A percentile compares a stretch with the other conserved stretches of the same genome.
Evolutionary conservation across 768 basidiomycete genomes (phyloP).

Genomic region (Tremella yokohamensis): DNA sequence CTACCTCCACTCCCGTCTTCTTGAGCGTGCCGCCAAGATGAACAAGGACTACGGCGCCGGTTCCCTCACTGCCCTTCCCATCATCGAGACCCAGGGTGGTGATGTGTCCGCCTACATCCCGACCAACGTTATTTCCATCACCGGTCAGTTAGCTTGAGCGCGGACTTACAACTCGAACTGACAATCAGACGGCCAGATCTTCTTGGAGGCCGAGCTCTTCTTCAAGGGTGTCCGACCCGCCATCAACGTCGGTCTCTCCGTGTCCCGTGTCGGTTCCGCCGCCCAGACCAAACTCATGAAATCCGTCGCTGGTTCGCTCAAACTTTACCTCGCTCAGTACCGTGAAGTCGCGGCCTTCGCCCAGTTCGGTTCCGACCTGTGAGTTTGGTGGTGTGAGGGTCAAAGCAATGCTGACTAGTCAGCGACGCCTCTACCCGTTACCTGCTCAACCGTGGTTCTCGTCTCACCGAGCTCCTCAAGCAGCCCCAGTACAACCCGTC

Average conservation of each 20-base stretch:
- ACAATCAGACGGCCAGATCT: conserved; percentile 85
- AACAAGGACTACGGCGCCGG: conserved; percentile 98
- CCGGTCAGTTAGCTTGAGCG: conserved; percentile 48
- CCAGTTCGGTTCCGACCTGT: conserved; percentile 98
- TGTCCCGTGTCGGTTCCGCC: conserved; percentile 99
- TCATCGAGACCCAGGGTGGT: conserved; percentile 99
- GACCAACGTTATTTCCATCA: conserved; percentile 96
- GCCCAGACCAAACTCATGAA: conserved; percentile 99
- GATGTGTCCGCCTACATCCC: conserved; percentile 99
- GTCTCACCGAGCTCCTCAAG: conserved; percentile 88
- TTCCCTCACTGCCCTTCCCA: conserved; percentile 95
- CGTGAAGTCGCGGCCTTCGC: conserved; percentile 88
- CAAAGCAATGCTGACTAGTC: conserved; percentile 6
- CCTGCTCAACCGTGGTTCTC: conserved; percentile 95
- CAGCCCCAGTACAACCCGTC: conserved; percentile 82
- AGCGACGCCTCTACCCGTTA: conserved; percentile 94
- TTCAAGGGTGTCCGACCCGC: conserved; percentile 99
- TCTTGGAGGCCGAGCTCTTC: conserved; percentile 99
- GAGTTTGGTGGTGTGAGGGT: neutral
- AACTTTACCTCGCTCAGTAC: conserved; percentile 99
- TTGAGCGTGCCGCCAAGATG: conserved; percentile 99
- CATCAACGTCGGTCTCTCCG: conserved; percentile 99
- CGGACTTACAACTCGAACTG: neutral
- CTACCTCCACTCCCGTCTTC: conserved; percentile 99
- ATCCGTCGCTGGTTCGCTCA: conserved; percentile 99